Base-by-base conservation (phyloP, 2,329 filamentous ascomycete species). In the Exophiala sp. region DNA sequence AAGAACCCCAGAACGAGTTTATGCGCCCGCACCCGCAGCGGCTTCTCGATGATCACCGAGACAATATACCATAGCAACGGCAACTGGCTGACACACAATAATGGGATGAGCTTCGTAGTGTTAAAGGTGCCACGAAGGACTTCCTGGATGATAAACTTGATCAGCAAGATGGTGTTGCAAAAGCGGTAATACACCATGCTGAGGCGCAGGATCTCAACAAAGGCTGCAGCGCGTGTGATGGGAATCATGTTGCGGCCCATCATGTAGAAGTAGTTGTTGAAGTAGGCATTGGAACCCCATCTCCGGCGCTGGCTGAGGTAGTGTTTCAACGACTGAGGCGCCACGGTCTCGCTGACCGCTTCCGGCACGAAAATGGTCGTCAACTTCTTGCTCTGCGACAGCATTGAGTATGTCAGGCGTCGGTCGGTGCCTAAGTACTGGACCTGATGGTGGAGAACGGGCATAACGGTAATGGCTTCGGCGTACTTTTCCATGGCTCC, bases 221-320 rank as follows among this genome's bases (percentile, higher is more conserved):
- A 39, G 10, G 54, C 54, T 21, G 50, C 50, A 12, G 45, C 6
- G 8, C 54, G 54, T 33, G 50, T 53, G 11, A 48, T 43, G 10
- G 36, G 20, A 14, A 39, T 43, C 40, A 52, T 51, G 9, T 57
- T 51, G 11, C 24, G 24, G n/a, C 54, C 54, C 12, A 48, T 39
- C n/a, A 47, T 29, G 44, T 57, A 57, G 38, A 52, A 57, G 49
- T 48, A 57, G 36, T 57, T 50, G 45, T 57, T 57, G 44, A 57
- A 57, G 40, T 57, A 57, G 18, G 54, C 54, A 35, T 57, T 57
- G 2, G 54, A 57, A 3, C 48, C 54, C 54, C 54, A 57, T 12
- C 54, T 50, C n/a, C 54, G 54, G 2, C 54, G 34, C 29, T 57
- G 54, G 42, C 54, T 57, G 21, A 57, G 39, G 18, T 57, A 57